phyloP scores from a whole-genome alignment of 768 basidiomycete genomes.

The Mycena maculata region DNA sequence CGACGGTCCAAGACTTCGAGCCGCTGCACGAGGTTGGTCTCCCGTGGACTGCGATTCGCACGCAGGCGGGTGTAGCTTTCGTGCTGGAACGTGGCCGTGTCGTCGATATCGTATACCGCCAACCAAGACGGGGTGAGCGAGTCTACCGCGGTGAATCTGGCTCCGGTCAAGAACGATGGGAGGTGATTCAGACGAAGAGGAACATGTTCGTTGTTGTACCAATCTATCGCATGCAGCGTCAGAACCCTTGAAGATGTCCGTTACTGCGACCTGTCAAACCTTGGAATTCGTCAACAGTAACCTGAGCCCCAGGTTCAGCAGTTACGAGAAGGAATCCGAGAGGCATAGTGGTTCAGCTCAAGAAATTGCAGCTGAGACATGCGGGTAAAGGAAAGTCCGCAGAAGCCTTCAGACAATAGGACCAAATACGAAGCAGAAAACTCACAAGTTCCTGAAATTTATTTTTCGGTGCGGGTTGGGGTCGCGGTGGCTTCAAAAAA shows the following conservation, averaged over 20 bases:
- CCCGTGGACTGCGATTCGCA: conserved; percentile 56
- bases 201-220: conserved; percentile 70
- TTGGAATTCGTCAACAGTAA: conserved; percentile 61
- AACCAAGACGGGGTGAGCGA: conserved; percentile 54
- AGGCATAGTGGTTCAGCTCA: conserved; percentile 44
- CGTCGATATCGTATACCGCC: conserved; percentile 62
- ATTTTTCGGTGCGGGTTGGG: too few species aligned
- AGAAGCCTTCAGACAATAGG: neutral
- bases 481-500: too few species aligned
- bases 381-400: conserved; percentile 4
- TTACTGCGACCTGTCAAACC: conserved; percentile 39
- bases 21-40: conserved; percentile 53
- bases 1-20: conserved; percentile 59
- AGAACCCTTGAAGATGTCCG: neutral
- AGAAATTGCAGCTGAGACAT: neutral
- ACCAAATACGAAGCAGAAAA: neutral
- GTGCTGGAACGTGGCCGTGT: conserved; percentile 53
- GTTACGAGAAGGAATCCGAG: conserved; percentile 61
- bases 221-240: conserved; percentile 45
- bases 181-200: conserved; percentile 61
- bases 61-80: conserved; percentile 58
- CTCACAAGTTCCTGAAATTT: too few species aligned
- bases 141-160: conserved; percentile 56
- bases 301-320: conserved; percentile 55
- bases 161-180: conserved; percentile 59